Base-by-base conservation (phyloP, 495 filamentous ascomycete species). In the Tuber melanosporum region DNA sequence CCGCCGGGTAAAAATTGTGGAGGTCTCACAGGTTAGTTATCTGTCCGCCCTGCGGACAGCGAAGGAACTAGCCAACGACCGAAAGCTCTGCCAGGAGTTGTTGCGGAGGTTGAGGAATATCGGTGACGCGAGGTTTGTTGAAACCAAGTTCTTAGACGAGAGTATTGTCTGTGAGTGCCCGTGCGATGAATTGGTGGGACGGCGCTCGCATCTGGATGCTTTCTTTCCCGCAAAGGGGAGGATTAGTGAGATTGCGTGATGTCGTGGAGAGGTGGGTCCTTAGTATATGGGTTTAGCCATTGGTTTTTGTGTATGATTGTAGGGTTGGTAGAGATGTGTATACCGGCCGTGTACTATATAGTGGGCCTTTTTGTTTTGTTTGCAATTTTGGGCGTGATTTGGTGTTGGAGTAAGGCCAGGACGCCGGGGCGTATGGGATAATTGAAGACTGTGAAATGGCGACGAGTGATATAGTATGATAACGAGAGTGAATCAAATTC, bases 181-280 rank as follows among this genome's bases (percentile, higher is more conserved):
- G 14, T 36, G 26, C 32, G 57, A 36, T 36, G 57, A 36, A 36
- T 36, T 36, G 12, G 14, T 17, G 26, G 57, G 57, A 36, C 57
- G 57, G 17, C 57, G 4, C 26, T 66, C 57, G 57, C 57, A 66
- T 36, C 26, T 66, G 26, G 32, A 66, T 36, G 14, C 3, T 36
- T 66, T 66, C 57, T 32, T 36, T 66, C 57, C 57, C 12, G 17
- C 57, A 36, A 66, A 36, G 14, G 57, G 57, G 57, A 66, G 57
- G 26, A 19, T 66, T 66, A 66, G 57, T 66, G 57, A 66, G 57
- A 36, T 66, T 66, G 57, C 57, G 26, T 66, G 57, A 66, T 66
- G 26, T 36, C 14, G 32, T 15, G 4, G 26, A 66, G 32, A 36
- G 26, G 57, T 41, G 4, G 26, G 32, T 17, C 36, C 57, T 32